Percentiles rank a stretch among this genome's conserved stretches.
phyloP scores from a whole-genome alignment of 2,329 filamentous ascomycete genomes.

The Phialophora tarda region DNA sequence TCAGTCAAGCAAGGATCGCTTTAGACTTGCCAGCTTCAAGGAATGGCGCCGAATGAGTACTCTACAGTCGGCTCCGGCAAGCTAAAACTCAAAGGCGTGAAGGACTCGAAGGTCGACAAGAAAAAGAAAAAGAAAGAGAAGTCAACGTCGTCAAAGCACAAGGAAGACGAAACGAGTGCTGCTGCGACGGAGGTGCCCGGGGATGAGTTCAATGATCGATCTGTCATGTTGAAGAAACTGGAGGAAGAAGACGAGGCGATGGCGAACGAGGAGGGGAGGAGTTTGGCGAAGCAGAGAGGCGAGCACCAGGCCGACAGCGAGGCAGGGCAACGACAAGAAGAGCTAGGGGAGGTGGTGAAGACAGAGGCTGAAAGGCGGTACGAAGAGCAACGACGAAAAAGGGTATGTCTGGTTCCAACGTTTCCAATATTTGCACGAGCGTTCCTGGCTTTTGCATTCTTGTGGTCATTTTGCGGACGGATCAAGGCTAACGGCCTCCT shows the following conservation, averaged over 20 bases:
- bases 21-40: not conserved
- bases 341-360: constrained; percentile 59
- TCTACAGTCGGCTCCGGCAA: constrained; percentile 58
- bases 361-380: constrained; percentile 83
- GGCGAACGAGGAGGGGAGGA: constrained; percentile 34
- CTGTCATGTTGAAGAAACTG: constrained; percentile 37
- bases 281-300: not conserved
- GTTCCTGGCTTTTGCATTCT: not conserved
- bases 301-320: not conserved
- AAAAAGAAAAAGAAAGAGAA: constrained; percentile 60
- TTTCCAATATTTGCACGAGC: not conserved
- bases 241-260: constrained; percentile 39
- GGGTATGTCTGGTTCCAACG: constrained; percentile 61
- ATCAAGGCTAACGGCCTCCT: not conserved
- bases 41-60: constrained; percentile 31
- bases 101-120: constrained; percentile 54
- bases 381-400: constrained; percentile 79
- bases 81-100: constrained; percentile 82
- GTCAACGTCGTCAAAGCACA: constrained; percentile 43
- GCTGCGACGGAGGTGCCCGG: constrained; percentile 4
- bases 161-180: not conserved
- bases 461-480: not conserved
- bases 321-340: constrained; percentile 39
- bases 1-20: not conserved
- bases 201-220: constrained; percentile 33